Evolutionary conservation across 768 basidiomycete genomes (phyloP), one percentile per base, ranked within the genome.

Genomic region (Lepiota brunneoincarnata): DNA sequence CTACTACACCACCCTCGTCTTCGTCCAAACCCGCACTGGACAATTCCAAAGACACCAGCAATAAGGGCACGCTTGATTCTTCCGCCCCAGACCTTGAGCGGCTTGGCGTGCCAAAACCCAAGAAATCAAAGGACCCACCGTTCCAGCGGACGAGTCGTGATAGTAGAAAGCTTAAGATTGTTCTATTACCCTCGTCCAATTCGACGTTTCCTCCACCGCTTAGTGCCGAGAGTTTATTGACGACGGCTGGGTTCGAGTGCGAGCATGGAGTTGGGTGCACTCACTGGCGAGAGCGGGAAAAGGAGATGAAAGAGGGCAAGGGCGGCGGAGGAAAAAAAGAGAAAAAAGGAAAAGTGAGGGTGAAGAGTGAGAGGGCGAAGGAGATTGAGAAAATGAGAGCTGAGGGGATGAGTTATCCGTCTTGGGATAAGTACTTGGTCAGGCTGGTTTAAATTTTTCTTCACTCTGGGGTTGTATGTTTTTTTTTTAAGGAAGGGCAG

Each of bases 381-480:
- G 68, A 69, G 49, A 65, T 67, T 49, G 68, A 69, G 47, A 67
- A 64, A 20, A 67, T 74, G 61, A 65, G 68, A 63, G 69, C 70
- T 15, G 81, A 78, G 66, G 76, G 77, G 54, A 72, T 79, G 31
- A 58, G 72, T 15, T 83, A 80, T 63, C 84, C 86, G 24, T 79
- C 75, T 49, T 88, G 86, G 86, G 84, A 87, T 64, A 72, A 81
- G 55, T 87, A 88, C 64, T 63, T 76, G 37, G 75, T 86, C 36
- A 76, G 75, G 59, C 24, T 54, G 39, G 44, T 47, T 42, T 48
- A 31, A 54, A 3, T 20, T 47, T 34, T 71, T 38, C 7, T 38
- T 15, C 36, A 37, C 9, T 37, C 38, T 26, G 15, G 23, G 21
- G 21, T 15, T 37, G 31, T 17, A 14, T 41, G 14, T 42, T 37